phyloP scores from a whole-genome alignment of 2,329 filamentous ascomycete genomes.

The Arachnomyces sp. region DNA sequence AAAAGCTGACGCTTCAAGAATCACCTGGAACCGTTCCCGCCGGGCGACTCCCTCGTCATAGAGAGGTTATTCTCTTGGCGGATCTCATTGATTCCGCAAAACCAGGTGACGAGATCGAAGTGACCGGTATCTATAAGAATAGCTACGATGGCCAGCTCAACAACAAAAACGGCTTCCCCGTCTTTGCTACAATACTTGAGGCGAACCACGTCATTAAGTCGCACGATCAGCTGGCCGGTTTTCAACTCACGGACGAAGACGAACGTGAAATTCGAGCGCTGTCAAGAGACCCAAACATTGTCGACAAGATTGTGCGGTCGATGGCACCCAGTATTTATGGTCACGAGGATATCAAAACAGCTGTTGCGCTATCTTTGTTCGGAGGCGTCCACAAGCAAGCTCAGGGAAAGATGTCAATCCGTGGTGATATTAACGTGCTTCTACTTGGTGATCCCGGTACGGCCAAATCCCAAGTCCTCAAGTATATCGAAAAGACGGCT shows the following conservation, averaged over 20 bases:
- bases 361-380: conserved; percentile 86
- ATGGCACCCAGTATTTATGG: conserved; percentile 98
- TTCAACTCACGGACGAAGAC: conserved; percentile 89
- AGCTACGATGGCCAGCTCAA: conserved; percentile 97
- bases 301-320: conserved; percentile 86
- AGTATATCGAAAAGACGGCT: conserved; percentile 96
- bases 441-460: conserved; percentile 95
- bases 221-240: conserved; percentile 94
- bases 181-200: conserved; percentile 95
- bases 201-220: conserved; percentile 96
- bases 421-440: conserved; percentile 96
- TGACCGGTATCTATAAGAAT: conserved; percentile 95
- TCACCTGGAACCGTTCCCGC: conserved; percentile 95
- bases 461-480: conserved; percentile 93
- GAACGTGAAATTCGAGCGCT: conserved; percentile 82
- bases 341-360: conserved; percentile 94
- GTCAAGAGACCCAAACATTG: conserved; percentile 80
- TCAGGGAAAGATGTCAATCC: conserved; percentile 81
- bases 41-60: conserved; percentile 82
- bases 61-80: conserved; percentile 92
- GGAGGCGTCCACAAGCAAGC: conserved; percentile 88
- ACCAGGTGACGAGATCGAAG: conserved; percentile 93
- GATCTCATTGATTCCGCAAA: conserved; percentile 96
- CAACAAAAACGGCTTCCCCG: conserved; percentile 96
- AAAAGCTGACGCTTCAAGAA: conserved; percentile 94